Conservation (phyloP, 129 eudicot species). For the Tagetes patula region DNA sequence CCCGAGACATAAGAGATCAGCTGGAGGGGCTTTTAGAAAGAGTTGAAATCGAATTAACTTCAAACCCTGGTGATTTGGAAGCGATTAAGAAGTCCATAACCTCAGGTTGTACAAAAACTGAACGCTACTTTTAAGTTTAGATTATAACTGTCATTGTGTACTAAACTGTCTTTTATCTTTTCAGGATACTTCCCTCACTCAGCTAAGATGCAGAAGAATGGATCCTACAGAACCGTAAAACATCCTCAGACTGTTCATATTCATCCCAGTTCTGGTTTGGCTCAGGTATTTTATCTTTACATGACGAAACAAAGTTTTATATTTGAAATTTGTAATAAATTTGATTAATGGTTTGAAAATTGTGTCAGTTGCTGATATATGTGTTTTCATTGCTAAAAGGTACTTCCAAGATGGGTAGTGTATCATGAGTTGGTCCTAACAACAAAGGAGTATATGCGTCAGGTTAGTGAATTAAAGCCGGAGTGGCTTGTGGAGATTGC, state of each 20-base stretch:
- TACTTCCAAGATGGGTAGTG: slow-evolving; percentile 92
- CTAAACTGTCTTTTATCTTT: background rate
- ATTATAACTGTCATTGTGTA: background rate
- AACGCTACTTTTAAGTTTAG: background rate
- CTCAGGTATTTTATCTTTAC: slow-evolving; percentile 53
- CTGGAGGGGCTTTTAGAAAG: slow-evolving; percentile 86
- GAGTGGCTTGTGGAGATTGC: slow-evolving; percentile 97
- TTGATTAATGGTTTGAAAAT: background rate
- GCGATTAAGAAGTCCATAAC: slow-evolving; percentile 81
- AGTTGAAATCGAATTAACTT: slow-evolving; percentile 77
- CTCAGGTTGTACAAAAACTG: slow-evolving; percentile 39
- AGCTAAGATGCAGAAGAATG: slow-evolving; percentile 82
- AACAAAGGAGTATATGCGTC: slow-evolving; percentile 92
- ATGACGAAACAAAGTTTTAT: background rate
- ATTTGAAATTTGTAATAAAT: background rate
- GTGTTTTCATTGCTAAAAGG: slow-evolving; percentile 35
- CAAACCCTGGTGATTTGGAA: slow-evolving; percentile 74
- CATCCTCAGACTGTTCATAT: slow-evolving; percentile 87
- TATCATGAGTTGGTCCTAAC: slow-evolving; percentile 91
- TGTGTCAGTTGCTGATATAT: background rate
- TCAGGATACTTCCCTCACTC: slow-evolving; percentile 88
- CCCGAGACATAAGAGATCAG: slow-evolving; percentile 90
- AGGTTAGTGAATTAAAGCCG: slow-evolving; percentile 82
- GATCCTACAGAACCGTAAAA: slow-evolving; percentile 84
- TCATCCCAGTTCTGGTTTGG: slow-evolving; percentile 96